phyloP scores from a whole-genome alignment of 2,329 filamentous ascomycete genomes.

The Fusarium sterilihyphosum region DNA sequence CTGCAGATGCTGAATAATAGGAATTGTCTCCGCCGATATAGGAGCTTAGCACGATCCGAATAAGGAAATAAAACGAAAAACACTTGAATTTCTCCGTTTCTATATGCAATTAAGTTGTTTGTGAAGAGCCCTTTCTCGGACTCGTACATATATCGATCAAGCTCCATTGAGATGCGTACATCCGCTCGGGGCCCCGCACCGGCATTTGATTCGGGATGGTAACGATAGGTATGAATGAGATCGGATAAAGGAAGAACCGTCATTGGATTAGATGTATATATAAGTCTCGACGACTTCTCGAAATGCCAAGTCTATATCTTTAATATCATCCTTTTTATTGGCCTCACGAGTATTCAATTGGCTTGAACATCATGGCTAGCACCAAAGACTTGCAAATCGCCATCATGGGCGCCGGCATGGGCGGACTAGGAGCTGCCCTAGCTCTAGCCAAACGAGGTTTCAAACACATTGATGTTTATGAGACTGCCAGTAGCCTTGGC shows the following conservation, averaged over 20 bases:
- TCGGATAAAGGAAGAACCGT: constrained; percentile 34
- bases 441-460: constrained; percentile 47
- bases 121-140: neutral
- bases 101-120: neutral
- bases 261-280: neutral
- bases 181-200: constrained; percentile 29
- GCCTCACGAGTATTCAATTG: no score
- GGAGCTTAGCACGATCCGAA: neutral
- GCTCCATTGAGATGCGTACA: constrained; percentile 18
- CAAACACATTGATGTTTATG: constrained; percentile 42
- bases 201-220: constrained; percentile 35
- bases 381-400: constrained; percentile 36
- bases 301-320: neutral
- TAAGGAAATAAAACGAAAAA: neutral
- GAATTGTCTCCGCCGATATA: constrained; percentile 2
- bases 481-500: constrained; percentile 36
- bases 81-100: neutral
- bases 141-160: neutral
- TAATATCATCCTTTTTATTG: neutral
- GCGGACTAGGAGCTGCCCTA: constrained; percentile 53
- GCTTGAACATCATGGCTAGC: constrained; percentile 20
- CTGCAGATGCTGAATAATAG: neutral
- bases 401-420: constrained; percentile 49
- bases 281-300: neutral
- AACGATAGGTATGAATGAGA: neutral